Evolutionary conservation across 2,329 filamentous ascomycete species (phyloP), one percentile per base, ranked within the genome.

Genomic region (Nemania diffusa): DNA sequence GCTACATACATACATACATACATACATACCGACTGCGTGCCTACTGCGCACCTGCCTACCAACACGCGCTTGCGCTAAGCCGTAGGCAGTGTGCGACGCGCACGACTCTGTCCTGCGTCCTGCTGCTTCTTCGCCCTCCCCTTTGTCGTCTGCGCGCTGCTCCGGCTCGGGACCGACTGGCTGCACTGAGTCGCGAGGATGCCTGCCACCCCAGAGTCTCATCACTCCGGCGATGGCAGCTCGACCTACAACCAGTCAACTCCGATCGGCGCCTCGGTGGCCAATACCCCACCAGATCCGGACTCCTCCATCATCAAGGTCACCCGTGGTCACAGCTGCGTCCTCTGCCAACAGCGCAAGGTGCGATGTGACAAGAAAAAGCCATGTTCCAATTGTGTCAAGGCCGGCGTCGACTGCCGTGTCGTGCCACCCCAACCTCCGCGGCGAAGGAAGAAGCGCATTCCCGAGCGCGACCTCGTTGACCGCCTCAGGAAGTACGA

Each of bases 281-380:
- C 73, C 72, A 69, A 75, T 64, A 72, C 76, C 70, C 75, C 76
- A 67, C 73, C 70, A 68, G 73, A 75, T 68, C 73, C 71, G 62
- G 84, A 86, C 67, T 74, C 81, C 60, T 80, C 82, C 44, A 78
- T 80, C 62, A 77, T 85, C 71, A 88, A 88, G 77, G 78, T 88
- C 72, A 88, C 86, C 44, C 82, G 87, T 57, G 86, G 86, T 65
- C 86, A 87, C 68, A 88, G 86, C 67, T 95, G 92, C 74, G 84
- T 92, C 15, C 83, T 90, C 22, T 95, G 92, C 75, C 91, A 94
- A 76, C 90, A 92, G 76, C 88, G 91, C 68, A 93, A 93, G 77
- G 86, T 93, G 48, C 89, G 89, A 67, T 93, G 91, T 78, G 89
- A 93, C 78, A 91, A 90, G 78, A 87, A 85, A 72, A 89, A 89